Base-by-base conservation (phyloP, 805 yeast genomes). In the Metschnikowia corniflorae region DNA sequence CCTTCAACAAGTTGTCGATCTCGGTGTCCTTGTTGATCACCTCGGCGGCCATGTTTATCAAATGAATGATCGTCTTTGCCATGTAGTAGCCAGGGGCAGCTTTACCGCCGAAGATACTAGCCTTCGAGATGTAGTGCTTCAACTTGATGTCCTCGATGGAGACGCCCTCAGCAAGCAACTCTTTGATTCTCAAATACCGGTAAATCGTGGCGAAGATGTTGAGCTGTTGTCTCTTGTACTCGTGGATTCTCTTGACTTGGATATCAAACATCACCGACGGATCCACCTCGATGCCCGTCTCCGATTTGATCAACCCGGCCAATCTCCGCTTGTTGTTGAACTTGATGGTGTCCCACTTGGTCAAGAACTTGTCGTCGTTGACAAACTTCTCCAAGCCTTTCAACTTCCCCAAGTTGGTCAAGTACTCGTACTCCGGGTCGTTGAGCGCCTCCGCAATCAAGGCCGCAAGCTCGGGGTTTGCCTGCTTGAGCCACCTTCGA, bases 41-140 rank as follows among this genome's bases (percentile, higher is more conserved):
- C 5, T 77, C 80, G 21, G 85, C 81, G 25, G 87, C 96, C 36
- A 84, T 64, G 60, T 85, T 88, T 55, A 88, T 76, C 60, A 88
- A 72, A 61, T 87, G 86, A 58, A 88, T 89, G 54, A 88, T 85
- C 40, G 84, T 76, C 65, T 88, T 88, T 42, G 97, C 97, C 79
- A 88, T 86, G 67, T 86, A 88, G 61, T 88, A 88, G 47, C 97
- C 97, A n/a, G 97, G 97, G 8, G 97, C 97, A 42, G 94, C 84
- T 65, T 89, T 88, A 57, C 97, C 97, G 49, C 97, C 97, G 61
- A 89, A 80, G 43, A 88, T 75, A 28, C 80, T 74, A 39, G 85
- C 93, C 56, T 82, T 85, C 42, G 96, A 81, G 41, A 78, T 74
- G 59, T 73, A 78, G 53, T 77, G 74, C 29, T 71, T 68, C 53